phyloP scores from a whole-genome alignment of 2,329 filamentous ascomycete genomes.

The Calonectria montana region DNA sequence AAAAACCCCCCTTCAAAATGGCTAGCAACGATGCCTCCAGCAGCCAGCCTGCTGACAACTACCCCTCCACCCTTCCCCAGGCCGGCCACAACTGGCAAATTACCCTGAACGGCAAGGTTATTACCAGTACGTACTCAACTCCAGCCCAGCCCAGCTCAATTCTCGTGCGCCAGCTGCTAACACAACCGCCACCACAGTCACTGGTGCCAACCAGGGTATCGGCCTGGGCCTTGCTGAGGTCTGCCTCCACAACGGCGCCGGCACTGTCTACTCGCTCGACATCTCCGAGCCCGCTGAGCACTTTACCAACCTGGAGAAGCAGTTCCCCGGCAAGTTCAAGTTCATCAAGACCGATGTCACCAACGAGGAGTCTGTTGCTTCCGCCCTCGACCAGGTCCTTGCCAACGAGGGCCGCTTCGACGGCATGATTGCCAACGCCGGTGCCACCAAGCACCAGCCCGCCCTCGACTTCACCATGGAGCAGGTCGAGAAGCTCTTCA shows the following conservation, averaged over 20 bases:
- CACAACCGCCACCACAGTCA: conserved; percentile 42
- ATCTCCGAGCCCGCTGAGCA: conserved; percentile 40
- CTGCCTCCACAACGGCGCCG: conserved; percentile 57
- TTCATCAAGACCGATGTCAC: conserved; percentile 61
- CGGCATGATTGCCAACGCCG: conserved; percentile 63
- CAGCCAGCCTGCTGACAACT: conserved; percentile 24
- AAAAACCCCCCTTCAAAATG: neutral
- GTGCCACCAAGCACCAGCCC: conserved; percentile 62
- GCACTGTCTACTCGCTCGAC: conserved; percentile 43
- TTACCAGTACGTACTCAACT: conserved; percentile 48
- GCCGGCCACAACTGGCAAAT: conserved; percentile 50
- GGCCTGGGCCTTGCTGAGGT: conserved; percentile 59
- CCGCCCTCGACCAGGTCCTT: conserved; percentile 54
- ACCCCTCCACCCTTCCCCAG: conserved; percentile 47
- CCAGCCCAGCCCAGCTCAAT: neutral
- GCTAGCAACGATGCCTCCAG: conserved; percentile 10
- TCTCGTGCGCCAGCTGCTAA: neutral
- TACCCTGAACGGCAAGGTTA: conserved; percentile 51
- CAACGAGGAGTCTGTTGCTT: conserved; percentile 51
- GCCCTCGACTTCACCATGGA: conserved; percentile 56
- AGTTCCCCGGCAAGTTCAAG: conserved; percentile 54
- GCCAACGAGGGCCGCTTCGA: conserved; percentile 53
- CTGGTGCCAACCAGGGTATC: conserved; percentile 57
- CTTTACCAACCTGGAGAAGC: conserved; percentile 49
- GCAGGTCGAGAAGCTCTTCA: conserved; percentile 51